Evolutionary conservation across 306 rosid species (phyloP).

Genomic region (Mimosa pudica): DNA sequence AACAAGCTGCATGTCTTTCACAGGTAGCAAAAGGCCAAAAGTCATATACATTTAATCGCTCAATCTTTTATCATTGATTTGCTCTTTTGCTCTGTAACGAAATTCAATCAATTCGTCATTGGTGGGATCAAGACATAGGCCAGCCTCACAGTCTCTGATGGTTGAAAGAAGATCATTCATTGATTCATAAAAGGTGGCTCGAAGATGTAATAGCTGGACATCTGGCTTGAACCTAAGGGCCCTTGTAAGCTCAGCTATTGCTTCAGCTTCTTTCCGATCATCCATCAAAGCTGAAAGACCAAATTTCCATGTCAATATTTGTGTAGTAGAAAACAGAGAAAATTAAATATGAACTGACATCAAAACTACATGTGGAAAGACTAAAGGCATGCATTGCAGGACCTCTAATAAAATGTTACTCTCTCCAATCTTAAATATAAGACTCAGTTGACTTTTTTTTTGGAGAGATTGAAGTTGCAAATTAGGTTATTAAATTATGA

Average conservation of each 20-base stretch:
- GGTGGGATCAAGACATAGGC: constrained; percentile 79
- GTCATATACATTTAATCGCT: constrained; percentile 11
- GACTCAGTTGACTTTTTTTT: too few species aligned
- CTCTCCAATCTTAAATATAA: too few species aligned
- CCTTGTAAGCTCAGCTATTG: constrained; percentile 73
- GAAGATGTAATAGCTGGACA: constrained; percentile 78
- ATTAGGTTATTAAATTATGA: too few species aligned
- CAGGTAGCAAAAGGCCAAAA: constrained; percentile 31
- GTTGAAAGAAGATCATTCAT: constrained; percentile 57
- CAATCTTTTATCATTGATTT: constrained; percentile 46
- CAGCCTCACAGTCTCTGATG: constrained; percentile 77
- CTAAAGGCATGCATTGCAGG: constrained; percentile 8
- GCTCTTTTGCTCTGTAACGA: constrained; percentile 54
- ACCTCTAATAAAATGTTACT: neutral
- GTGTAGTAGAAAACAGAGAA: neutral
- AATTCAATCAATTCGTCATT: constrained; percentile 66
- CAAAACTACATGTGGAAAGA: constrained; percentile 5
- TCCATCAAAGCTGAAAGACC: constrained; percentile 79
- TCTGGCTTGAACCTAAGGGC: constrained; percentile 82
- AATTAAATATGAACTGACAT: constrained; percentile 22
- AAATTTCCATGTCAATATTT: constrained; percentile 43
- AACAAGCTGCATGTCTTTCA: constrained; percentile 39
- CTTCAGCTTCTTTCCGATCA: constrained; percentile 85
- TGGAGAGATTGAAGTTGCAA: too few species aligned
- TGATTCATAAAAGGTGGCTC: constrained; percentile 88